Evolutionary conservation across 257 asterid species (phyloP), one percentile per base, ranked within the genome.

Genomic region (Fraxinus cuspidata): DNA sequence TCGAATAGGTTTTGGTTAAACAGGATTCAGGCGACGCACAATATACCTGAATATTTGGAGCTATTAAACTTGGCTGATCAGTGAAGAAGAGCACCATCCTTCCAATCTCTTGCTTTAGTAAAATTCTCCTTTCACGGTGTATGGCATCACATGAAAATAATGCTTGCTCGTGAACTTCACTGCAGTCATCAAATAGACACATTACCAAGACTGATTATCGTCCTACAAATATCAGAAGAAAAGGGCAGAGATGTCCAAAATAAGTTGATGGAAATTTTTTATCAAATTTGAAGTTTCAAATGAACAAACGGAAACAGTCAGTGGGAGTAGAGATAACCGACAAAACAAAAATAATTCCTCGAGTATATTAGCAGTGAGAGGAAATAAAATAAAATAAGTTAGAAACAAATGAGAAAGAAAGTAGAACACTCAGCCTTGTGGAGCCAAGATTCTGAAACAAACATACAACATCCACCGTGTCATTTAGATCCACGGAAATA

Each of bases 111-210:
- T 96, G 99, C 91, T 93, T 96, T 86, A 96, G 77, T 78, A 96
- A 83, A 80, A 92, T 87, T 83, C 99, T 92, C 86, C 99, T 86
- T 71, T 93, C 99, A 32, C 84, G 96, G 87, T 96, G 99, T 78
- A 92, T 88, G 81, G 92, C 88, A 88, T 93, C 97, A 85, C 97
- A 92, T 40, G 96, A 90, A 77, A 85, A 79, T 75, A 89, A 78
- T 74, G 99, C 97, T 86, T 93, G 98, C 79, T 96, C 98, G 70
- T 96, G 96, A 56, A 96, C 98, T 84, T 96, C 99, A 90, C 99
- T 96, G 90, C 83, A 76, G 81, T 66, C 72, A 85, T 74, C 25
- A 81, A 77, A 80, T 64, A 75, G 38, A 60, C 49, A 81, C 37
- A 79, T 75, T 40, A 78, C 79, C 31, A 76, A 74, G 81, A 37